These are phyloP conservation scores for Polychaeton citri DNA, from an alignment of 2,329 filamentous ascomycete species.

Conservation along the genomic window DNA sequence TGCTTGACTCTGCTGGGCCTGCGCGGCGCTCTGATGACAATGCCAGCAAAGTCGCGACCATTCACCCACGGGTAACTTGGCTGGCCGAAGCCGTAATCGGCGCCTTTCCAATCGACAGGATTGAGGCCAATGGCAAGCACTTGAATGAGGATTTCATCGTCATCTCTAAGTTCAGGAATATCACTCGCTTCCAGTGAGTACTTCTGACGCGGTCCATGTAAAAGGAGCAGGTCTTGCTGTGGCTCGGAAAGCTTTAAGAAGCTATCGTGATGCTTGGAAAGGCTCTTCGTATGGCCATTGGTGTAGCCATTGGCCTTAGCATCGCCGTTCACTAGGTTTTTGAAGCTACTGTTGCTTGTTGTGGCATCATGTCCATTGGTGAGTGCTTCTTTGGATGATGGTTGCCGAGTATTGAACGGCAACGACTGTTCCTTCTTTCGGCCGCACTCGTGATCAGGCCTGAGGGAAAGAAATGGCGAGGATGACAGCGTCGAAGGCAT, in stretches of 20 bases:
- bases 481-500: conserved; percentile 14
- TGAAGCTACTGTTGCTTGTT: not conserved
- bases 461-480: conserved; percentile 14
- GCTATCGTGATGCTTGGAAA: conserved; percentile 10
- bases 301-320: conserved; percentile 7
- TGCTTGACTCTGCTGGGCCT: conserved; percentile 36
- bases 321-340: conserved; percentile 2
- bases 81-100: conserved; percentile 58
- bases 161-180: conserved; percentile 19
- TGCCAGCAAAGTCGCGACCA: conserved; percentile 56
- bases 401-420: not conserved
- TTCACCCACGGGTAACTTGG: conserved; percentile 55
- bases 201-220: conserved; percentile 22
- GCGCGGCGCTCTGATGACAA: conserved; percentile 38
- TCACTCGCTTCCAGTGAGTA: conserved; percentile 19
- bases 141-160: conserved; percentile 49
- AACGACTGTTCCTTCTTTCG: conserved; percentile 5
- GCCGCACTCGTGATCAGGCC: conserved; percentile 15
- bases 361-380: not conserved
- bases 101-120: conserved; percentile 61
- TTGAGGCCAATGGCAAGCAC: conserved; percentile 56
- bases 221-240: conserved; percentile 21
- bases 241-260: conserved; percentile 18
- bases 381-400: not conserved
- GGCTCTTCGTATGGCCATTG: conserved; percentile 2